Conservation (phyloP, 352 stramenopile genomes). For the Halophytophthora polymorphica region DNA sequence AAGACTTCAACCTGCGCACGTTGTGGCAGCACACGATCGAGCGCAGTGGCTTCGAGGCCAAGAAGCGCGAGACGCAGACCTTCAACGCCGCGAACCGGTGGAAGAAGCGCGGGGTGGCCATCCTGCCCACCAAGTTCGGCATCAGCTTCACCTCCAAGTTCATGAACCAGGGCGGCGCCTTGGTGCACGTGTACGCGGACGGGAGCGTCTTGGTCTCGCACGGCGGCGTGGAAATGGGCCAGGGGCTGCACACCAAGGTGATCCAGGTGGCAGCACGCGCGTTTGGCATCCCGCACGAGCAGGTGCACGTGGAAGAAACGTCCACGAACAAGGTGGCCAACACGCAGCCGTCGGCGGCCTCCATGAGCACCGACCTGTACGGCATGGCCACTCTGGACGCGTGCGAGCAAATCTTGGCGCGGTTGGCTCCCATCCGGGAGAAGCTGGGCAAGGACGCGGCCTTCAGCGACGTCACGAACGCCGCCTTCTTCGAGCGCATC, state of each 20-base stretch:
- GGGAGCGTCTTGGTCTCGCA: conserved; percentile 94
- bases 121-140: conserved; percentile 91
- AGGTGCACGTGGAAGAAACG: conserved; percentile 94
- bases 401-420: conserved; percentile 92
- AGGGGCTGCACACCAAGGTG: conserved; percentile 96
- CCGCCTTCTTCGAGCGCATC: conserved; percentile 91
- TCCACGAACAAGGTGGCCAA: conserved; percentile 95
- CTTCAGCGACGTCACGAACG: conserved; percentile 82
- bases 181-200: conserved; percentile 96
- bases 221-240: conserved; percentile 97
- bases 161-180: conserved; percentile 95
- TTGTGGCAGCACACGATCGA: conserved; percentile 79
- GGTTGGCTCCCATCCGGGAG: conserved; percentile 84
- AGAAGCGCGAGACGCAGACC: conserved; percentile 58
- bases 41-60: conserved; percentile 67
- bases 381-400: conserved; percentile 96
- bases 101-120: conserved; percentile 89
- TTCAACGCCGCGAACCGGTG: conserved; percentile 92
- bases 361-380: conserved; percentile 96
- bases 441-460: conserved; percentile 66
- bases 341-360: conserved; percentile 91
- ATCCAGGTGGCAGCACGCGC: conserved; percentile 87
- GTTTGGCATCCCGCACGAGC: conserved; percentile 90
- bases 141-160: conserved; percentile 97
- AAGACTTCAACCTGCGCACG: conserved; percentile 88